phyloP scores from a whole-genome alignment of 768 basidiomycete genomes.

The Calocera viscosa region DNA sequence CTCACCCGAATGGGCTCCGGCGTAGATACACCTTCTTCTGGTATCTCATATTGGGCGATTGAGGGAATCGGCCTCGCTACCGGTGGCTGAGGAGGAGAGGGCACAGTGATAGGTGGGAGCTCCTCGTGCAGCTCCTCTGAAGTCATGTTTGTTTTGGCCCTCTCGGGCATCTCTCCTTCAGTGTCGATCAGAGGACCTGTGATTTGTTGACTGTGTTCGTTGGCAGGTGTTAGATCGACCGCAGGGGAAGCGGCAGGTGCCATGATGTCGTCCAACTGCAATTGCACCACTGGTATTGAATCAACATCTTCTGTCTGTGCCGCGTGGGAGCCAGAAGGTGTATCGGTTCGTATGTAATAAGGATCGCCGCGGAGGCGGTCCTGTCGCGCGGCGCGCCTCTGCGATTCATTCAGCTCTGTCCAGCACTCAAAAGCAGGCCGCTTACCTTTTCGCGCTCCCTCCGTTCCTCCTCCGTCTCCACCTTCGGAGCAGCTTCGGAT shows the following conservation, averaged over 20 bases:
- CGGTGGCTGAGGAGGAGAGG: conserved; percentile 13
- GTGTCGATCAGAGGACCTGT: conserved; percentile 42
- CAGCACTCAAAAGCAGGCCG: conserved; percentile 12
- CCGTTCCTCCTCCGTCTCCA: conserved; percentile 44
- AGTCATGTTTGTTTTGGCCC: conserved; percentile 14
- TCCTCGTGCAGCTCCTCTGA: too few species aligned
- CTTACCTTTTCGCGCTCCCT: conserved; percentile 53
- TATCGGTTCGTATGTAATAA: conserved; percentile 72
- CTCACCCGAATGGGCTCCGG: conserved; percentile 66
- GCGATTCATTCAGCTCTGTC: conserved; percentile 7
- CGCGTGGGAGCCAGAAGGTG: conserved; percentile 27
- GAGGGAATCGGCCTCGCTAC: conserved; percentile 18
- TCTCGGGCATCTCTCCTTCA: conserved; percentile 76
- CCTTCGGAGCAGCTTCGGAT: conserved; percentile 27
- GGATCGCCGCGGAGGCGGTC: conserved; percentile 76
- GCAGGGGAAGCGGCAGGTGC: conserved; percentile 13
- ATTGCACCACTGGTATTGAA: conserved; percentile 74
- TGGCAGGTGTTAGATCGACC: conserved; percentile 32
- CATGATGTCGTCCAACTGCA: conserved; percentile 37
- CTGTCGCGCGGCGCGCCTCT: conserved; percentile 66
- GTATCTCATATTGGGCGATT: conserved; percentile 45
- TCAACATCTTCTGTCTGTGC: conserved; percentile 53
- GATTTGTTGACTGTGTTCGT: conserved; percentile 7
- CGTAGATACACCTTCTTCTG: conserved; percentile 40
- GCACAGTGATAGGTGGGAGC: background rate